Percentiles rank a stretch among this genome's conserved stretches.
These are phyloP conservation scores for Cladophialophora bantiana DNA, from an alignment of 2,329 filamentous ascomycete genomes.

Conservation along the genomic window DNA sequence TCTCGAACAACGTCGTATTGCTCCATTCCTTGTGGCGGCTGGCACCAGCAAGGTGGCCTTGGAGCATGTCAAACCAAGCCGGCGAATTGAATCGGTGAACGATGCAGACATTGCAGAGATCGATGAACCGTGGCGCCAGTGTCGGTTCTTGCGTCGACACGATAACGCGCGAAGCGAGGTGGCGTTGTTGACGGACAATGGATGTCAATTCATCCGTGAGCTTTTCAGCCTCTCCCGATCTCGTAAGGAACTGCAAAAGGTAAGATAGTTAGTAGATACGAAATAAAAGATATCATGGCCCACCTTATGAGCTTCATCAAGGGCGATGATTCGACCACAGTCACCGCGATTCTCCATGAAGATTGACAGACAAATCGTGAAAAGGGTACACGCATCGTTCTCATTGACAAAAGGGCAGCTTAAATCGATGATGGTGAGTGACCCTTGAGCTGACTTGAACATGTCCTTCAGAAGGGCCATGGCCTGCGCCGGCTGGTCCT, in stretches of 20 bases:
- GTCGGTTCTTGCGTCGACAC: conserved; percentile 82
- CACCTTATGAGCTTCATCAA: conserved; percentile 81
- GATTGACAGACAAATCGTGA: conserved; percentile 72
- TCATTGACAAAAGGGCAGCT: conserved; percentile 74
- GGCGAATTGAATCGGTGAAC: conserved; percentile 76
- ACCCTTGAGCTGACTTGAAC: conserved; percentile 52
- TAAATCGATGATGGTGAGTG: conserved; percentile 73
- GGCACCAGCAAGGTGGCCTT: conserved; percentile 58
- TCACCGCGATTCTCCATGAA: conserved; percentile 64
- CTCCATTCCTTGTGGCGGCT: conserved; percentile 31
- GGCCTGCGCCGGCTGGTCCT: conserved; percentile 27
- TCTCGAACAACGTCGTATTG: conserved; percentile 48
- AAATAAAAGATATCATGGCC: conserved; percentile 5
- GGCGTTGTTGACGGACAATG: conserved; percentile 73
- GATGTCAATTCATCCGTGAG: conserved; percentile 69
- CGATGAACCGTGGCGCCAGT: conserved; percentile 70
- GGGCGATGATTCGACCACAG: conserved; percentile 67
- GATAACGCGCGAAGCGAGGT: conserved; percentile 70
- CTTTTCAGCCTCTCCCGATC: conserved; percentile 59
- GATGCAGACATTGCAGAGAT: conserved; percentile 74
- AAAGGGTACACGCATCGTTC: conserved; percentile 72
- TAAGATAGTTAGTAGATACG: not conserved
- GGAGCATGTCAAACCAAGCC: conserved; percentile 63
- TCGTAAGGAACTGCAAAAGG: conserved; percentile 63
- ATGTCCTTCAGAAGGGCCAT: conserved; percentile 25